Conservation (phyloP, 352 stramenopile genomes). For the Pythium myriotylum region DNA sequence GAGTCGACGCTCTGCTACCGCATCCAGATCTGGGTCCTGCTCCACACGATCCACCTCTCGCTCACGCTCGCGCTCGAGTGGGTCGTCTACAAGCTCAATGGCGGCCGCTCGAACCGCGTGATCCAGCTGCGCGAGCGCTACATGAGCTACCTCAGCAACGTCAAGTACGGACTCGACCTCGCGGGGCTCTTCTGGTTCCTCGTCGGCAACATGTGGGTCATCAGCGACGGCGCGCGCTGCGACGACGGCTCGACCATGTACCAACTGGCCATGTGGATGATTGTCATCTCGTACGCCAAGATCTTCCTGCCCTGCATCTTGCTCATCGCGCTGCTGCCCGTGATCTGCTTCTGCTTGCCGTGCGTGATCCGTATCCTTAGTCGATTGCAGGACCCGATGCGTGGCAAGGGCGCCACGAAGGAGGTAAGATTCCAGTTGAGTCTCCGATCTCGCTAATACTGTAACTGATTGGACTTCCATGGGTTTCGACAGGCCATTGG, state of each 20-base stretch:
- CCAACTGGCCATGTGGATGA: constrained; percentile 89
- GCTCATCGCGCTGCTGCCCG: constrained; percentile 86
- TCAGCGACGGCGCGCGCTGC: constrained; percentile 80
- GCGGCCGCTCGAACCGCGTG: constrained; percentile 49
- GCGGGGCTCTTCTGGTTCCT: constrained; percentile 86
- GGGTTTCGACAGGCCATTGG: constrained; percentile 54
- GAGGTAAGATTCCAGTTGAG: constrained; percentile 40
- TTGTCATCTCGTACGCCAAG: constrained; percentile 93
- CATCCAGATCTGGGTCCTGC: constrained; percentile 82
- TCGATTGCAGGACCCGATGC: constrained; percentile 86
- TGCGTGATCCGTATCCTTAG: constrained; percentile 93
- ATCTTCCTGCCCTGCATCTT: constrained; percentile 93
- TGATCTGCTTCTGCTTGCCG: constrained; percentile 94
- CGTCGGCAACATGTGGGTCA: constrained; percentile 89
- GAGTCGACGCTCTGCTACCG: constrained; percentile 77
- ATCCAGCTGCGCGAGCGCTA: constrained; percentile 68
- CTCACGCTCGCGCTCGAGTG: constrained; percentile 76
- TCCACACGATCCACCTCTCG: constrained; percentile 72
- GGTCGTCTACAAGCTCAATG: constrained; percentile 77
- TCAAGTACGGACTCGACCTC: constrained; percentile 84
- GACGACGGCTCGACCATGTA: constrained; percentile 81
- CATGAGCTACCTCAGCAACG: constrained; percentile 66
- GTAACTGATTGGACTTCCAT: neutral
- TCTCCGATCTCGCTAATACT: neutral
- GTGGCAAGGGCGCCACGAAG: constrained; percentile 81